These are phyloP conservation scores for Coemansia sp. DNA, from an alignment of 192 early-diverging fungal genomes.

Conservation along the genomic window DNA sequence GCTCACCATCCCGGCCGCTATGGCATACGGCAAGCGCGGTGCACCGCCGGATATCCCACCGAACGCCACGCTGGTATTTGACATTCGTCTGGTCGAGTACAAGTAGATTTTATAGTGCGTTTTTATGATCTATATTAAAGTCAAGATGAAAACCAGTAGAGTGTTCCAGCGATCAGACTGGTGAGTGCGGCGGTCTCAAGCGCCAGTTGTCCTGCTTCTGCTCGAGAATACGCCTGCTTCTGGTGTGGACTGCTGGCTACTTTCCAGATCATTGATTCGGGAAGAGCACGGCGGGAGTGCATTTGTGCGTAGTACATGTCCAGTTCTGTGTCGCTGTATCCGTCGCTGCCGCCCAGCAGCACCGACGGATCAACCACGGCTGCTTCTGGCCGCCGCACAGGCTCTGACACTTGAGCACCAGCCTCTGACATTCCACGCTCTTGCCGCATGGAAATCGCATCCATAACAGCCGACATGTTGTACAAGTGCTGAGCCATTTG, in stretches of 20 bases:
- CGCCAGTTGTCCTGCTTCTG: slow-evolving; percentile 26
- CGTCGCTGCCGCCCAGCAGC: slow-evolving; percentile 8
- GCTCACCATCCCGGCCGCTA: slow-evolving; percentile 82
- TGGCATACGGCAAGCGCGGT: slow-evolving; percentile 72
- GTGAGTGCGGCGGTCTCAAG: slow-evolving; percentile 22
- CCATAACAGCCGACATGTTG: slow-evolving; percentile 19
- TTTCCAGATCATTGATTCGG: slow-evolving; percentile 24
- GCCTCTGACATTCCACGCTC: slow-evolving; percentile 13
- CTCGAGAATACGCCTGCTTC: slow-evolving; percentile 7
- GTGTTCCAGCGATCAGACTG: slow-evolving; percentile 7
- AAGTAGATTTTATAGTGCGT: slow-evolving; percentile 43
- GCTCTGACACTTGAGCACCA: not conserved
- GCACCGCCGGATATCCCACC: slow-evolving; percentile 92
- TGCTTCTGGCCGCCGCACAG: not conserved
- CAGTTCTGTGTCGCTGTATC: slow-evolving; percentile 43
- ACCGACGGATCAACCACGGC: slow-evolving; percentile 1
- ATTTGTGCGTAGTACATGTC: slow-evolving; percentile 46
- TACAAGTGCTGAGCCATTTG: slow-evolving; percentile 23
- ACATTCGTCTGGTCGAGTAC: slow-evolving; percentile 79
- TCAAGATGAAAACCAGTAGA: slow-evolving; percentile 10
- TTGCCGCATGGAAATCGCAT: slow-evolving; percentile 16
- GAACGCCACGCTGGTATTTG: slow-evolving; percentile 89
- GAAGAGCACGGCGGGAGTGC: slow-evolving; percentile 7
- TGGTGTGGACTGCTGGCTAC: slow-evolving; percentile 1
- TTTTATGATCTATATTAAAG: not conserved